These are phyloP conservation scores for Microbotryomycetes sp. DNA, from an alignment of 1,284 basidiomycete genomes.

Conservation along the genomic window DNA sequence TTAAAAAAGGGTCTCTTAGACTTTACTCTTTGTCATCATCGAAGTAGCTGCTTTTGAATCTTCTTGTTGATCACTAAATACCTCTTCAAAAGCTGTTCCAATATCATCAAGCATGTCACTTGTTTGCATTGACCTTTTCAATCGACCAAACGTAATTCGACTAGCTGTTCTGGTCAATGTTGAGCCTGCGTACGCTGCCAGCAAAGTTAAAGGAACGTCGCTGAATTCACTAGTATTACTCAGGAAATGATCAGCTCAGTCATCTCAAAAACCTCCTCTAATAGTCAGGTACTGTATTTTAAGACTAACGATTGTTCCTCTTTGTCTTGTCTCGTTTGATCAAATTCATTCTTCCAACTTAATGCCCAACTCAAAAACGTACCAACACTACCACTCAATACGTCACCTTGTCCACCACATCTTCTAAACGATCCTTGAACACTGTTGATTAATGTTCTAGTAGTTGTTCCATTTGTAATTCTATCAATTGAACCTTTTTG, in stretches of 20 bases:
- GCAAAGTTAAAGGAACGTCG: conserved; percentile 55
- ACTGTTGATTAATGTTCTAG: conserved; percentile 60
- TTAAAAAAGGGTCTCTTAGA: too few relatives aligned
- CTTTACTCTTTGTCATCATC: too few relatives aligned
- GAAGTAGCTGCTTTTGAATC: too few relatives aligned
- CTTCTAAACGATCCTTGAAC: conserved; percentile 76
- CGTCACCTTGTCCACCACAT: conserved; percentile 74
- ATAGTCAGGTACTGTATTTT: background rate
- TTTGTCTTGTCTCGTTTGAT: conserved; percentile 2
- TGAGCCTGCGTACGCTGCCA: conserved; percentile 82
- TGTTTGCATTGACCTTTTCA: conserved; percentile 78
- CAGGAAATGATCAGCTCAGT: conserved; percentile 26
- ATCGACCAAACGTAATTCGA: conserved; percentile 62
- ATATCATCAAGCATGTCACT: conserved; percentile 62
- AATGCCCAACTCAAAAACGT: conserved; percentile 90
- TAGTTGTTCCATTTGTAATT: conserved; percentile 45
- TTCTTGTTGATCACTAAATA: conserved; percentile 32
- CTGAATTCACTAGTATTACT: conserved; percentile 47
- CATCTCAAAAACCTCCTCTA: background rate
- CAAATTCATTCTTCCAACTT: conserved; percentile 68
- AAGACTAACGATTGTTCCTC: conserved; percentile 50
- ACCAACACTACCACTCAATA: conserved; percentile 79
- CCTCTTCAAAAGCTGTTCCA: conserved; percentile 41
- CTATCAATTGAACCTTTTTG: conserved; percentile 77
- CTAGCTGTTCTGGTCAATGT: conserved; percentile 80